phyloP scores from a whole-genome alignment of 495 filamentous ascomycete species.

The Mytilinidion resinicola region DNA sequence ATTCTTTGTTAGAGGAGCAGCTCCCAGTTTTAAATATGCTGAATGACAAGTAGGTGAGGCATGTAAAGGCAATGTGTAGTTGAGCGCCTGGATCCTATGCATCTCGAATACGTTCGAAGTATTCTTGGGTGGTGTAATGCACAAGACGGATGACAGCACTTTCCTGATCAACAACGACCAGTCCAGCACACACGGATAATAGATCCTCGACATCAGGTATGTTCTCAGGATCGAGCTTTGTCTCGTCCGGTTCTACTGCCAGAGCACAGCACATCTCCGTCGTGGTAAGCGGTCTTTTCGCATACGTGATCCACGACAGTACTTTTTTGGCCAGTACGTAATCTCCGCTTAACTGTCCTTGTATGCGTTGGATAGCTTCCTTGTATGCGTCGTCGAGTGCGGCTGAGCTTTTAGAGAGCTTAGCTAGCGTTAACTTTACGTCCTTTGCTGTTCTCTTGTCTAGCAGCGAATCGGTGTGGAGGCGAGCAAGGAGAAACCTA shows the following conservation, averaged over 20 bases:
- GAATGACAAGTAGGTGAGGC: slow-evolving; percentile 44
- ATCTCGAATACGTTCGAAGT: slow-evolving; percentile 39
- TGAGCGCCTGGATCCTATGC: slow-evolving; percentile 38
- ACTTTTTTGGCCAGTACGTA: slow-evolving; percentile 34
- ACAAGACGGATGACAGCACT: slow-evolving; percentile 47
- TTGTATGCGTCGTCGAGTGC: slow-evolving; percentile 34
- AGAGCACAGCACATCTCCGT: slow-evolving; percentile 46
- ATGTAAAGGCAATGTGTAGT: slow-evolving; percentile 34
- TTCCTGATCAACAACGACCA: slow-evolving; percentile 46
- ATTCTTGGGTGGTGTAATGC: slow-evolving; percentile 52
- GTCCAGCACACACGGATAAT: slow-evolving; percentile 45
- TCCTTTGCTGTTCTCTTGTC: slow-evolving; percentile 31
- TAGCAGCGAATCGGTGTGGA: slow-evolving; percentile 43
- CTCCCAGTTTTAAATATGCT: slow-evolving; percentile 30
- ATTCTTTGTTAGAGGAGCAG: slow-evolving; percentile 30
- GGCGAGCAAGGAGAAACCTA: slow-evolving; percentile 49
- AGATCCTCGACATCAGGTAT: slow-evolving; percentile 37
- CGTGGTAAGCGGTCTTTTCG: slow-evolving; percentile 36
- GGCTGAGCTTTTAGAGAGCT: background rate
- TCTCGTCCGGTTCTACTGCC: slow-evolving; percentile 29
- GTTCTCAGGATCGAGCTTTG: slow-evolving; percentile 37
- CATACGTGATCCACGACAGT: slow-evolving; percentile 43
- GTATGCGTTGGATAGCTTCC: slow-evolving; percentile 40
- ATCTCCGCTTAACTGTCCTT: slow-evolving; percentile 28
- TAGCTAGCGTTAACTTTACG: slow-evolving; percentile 23